Evolutionary conservation across 1,284 basidiomycete genomes (phyloP), one percentile per base, ranked within the genome.

Genomic region (Abortiporus biennis): DNA sequence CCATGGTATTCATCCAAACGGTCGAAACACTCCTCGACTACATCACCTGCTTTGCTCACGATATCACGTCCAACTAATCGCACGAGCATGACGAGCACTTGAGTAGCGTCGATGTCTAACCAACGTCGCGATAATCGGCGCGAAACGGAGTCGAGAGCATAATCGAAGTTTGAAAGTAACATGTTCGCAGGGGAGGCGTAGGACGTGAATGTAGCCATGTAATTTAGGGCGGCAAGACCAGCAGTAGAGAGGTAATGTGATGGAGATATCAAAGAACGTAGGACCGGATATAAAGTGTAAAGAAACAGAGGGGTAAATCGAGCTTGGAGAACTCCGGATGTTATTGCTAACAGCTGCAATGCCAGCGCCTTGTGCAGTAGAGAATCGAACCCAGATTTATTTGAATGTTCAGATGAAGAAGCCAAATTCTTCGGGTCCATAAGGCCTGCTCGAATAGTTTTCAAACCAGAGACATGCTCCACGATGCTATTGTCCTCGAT

Each of bases 21-120:
- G 60, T 95, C 92, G 53, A 96, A 96, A 47, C 93, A 92, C 61
- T 94, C 92, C 58, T 95, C 93, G 3, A 96, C 89, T 3, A 96
- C 80, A 59, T 94, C 93, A 16, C 85, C 81, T 3, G 93, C 91
- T 47, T 84, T 80, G 32, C 87, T 80, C 0, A 96, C 86, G 22
- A 96, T 81, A 45, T 87, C 84, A 21, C 71, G 71, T 0, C 93
- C 92, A 1, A 94, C 87, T 6, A 96, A 71, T 9, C 85, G 80
- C 45, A 96, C 78, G 57, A 95, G 80, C 13, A 92, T 67, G 15
- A 80, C 76, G 12, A 97, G 70, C 5, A 95, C 92, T 48, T 80
- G 82, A 13, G 84, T 78, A 2, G 87, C 86, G 46, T 86, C 81
- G 9, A 84, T 65, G 49, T 92, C 89, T 3, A 96, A 72, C 67